Conservation (phyloP, 164 flowering plant genomes). For the Litsea cubeba region DNA sequence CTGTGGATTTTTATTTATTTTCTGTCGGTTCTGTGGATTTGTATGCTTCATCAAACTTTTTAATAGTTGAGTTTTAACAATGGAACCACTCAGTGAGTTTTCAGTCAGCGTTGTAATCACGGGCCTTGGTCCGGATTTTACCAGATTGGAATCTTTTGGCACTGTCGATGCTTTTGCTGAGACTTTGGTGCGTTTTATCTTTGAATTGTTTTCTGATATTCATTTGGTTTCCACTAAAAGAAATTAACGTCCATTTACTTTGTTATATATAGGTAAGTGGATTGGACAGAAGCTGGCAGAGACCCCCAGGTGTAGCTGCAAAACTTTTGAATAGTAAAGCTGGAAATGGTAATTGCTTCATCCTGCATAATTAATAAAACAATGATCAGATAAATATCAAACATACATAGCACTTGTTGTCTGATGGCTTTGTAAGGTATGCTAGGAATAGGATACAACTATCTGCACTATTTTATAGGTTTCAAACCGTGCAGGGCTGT, state of each 20-base stretch:
- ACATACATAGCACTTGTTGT: not conserved
- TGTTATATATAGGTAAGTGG: conserved; percentile 56
- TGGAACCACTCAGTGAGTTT: conserved; percentile 12
- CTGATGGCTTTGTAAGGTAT: not conserved
- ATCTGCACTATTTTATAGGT: not conserved
- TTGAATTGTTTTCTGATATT: not conserved
- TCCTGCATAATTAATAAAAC: not conserved
- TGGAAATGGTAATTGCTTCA: conserved; percentile 47
- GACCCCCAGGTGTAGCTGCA: conserved; percentile 87
- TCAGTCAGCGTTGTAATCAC: conserved; percentile 87
- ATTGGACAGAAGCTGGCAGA: conserved; percentile 94
- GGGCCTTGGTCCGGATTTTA: conserved; percentile 86
- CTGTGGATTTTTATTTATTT: not conserved
- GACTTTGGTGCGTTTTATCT: conserved; percentile 47
- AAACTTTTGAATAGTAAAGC: conserved; percentile 69
- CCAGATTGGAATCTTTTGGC: conserved; percentile 91
- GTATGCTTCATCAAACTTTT: conserved; percentile 6
- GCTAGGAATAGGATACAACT: not conserved
- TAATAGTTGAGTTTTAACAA: conserved; percentile 2
- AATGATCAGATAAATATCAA: not conserved
- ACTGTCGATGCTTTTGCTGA: conserved; percentile 90
- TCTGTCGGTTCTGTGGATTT: not conserved
- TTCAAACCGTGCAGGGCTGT: conserved; percentile 49
- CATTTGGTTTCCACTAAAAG: not conserved
- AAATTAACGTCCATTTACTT: not conserved